Conservation (phyloP, 2,329 filamentous ascomycete species). For the Dactylonectria estremocensis region DNA sequence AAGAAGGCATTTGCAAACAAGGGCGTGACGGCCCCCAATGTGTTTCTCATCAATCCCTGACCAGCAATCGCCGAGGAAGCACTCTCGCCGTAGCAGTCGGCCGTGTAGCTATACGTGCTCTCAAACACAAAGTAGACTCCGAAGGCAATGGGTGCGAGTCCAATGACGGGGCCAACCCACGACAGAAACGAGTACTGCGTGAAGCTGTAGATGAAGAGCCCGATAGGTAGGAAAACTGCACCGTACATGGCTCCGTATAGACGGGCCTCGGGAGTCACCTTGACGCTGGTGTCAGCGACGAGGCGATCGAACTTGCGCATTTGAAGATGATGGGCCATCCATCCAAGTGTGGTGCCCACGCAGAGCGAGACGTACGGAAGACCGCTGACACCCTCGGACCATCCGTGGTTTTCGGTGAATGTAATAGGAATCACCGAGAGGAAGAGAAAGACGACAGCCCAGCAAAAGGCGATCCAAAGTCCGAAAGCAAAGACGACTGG, state of each 20-base stretch:
- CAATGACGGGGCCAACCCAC: conserved; percentile 39
- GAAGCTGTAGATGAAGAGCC: conserved; percentile 43
- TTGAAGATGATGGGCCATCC: conserved; percentile 40
- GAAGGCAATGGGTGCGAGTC: conserved; percentile 41
- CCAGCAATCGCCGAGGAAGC: conserved; percentile 42
- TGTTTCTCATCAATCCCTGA: conserved; percentile 42
- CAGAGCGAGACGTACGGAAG: conserved; percentile 42
- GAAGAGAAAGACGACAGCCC: conserved; percentile 45
- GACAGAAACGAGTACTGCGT: conserved; percentile 38
- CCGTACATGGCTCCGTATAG: conserved; percentile 44
- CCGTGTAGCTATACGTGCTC: conserved; percentile 42
- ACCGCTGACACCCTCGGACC: conserved; percentile 37
- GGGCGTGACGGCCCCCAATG: conserved; percentile 40
- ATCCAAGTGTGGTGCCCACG: conserved; percentile 39
- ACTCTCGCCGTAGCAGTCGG: conserved; percentile 42
- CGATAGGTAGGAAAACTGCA: conserved; percentile 41
- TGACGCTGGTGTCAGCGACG: conserved; percentile 35
- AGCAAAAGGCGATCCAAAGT: conserved; percentile 45
- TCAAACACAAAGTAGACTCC: conserved; percentile 44
- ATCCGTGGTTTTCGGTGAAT: conserved; percentile 40
- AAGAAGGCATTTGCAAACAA: conserved; percentile 43
- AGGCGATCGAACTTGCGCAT: conserved; percentile 44
- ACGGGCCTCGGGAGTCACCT: conserved; percentile 41
- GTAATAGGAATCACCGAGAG: conserved; percentile 43
- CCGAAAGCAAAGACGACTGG: conserved; percentile 45